These are phyloP conservation scores for Ceratocystis destructans DNA, from an alignment of 2,329 filamentous ascomycete genomes.

Conservation along the genomic window DNA sequence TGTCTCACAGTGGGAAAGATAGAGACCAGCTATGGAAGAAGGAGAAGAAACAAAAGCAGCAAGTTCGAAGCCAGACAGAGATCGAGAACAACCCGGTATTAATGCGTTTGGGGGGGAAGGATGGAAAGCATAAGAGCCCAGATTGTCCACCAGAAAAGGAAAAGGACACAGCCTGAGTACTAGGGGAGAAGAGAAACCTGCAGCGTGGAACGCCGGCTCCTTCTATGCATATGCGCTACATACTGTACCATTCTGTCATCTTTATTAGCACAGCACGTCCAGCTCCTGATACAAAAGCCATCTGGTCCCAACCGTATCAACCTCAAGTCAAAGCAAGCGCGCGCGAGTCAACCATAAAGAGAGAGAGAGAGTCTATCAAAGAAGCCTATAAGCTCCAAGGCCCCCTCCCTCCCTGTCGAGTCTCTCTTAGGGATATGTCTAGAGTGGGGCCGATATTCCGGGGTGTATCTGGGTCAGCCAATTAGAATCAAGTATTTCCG, in stretches of 20 bases:
- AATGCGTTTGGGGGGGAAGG: background rate
- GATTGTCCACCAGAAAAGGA: background rate
- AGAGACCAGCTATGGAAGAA: constrained; percentile 25
- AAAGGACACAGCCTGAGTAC: background rate
- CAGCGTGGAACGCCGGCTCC: background rate
- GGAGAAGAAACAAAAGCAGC: background rate
- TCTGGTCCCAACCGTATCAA: background rate
- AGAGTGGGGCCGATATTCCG: constrained; percentile 3
- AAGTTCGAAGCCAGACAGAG: background rate
- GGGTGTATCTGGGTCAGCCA: background rate
- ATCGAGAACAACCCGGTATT: background rate
- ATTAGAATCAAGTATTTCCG: background rate
- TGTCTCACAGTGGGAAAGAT: constrained; percentile 18
- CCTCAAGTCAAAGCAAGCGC: background rate
- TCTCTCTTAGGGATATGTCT: background rate
- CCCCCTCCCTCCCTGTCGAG: background rate
- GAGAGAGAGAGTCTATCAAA: too few species aligned
- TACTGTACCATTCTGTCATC: background rate
- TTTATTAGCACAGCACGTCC: background rate
- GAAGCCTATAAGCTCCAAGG: background rate
- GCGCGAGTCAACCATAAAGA: background rate
- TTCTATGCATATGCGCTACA: background rate
- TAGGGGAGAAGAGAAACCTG: too few species aligned
- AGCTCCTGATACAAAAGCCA: background rate
- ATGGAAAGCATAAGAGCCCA: background rate